A percentile compares a stretch with the other conserved stretches of the same genome.
Evolutionary conservation across 306 rosid species (phyloP).

Genomic region (Gleditsia sinensis): DNA sequence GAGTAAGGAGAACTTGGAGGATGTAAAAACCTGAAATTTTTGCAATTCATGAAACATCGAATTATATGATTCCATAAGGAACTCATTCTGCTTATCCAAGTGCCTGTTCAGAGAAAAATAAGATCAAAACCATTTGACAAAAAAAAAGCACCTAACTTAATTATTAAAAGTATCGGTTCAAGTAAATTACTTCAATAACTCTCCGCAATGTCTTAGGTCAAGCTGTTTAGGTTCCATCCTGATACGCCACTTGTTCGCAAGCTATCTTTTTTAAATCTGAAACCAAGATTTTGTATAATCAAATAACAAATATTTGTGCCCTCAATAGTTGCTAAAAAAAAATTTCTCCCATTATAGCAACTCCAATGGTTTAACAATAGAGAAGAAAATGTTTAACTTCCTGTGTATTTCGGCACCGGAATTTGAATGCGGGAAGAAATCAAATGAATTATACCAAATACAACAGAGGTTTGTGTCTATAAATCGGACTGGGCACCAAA

Average conservation of each 20-base stretch:
- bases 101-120: constrained; percentile 28
- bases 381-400: no score
- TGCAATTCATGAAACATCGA: constrained; percentile 32
- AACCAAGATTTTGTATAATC: neutral
- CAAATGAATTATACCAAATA: neutral
- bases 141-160: neutral
- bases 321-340: no score
- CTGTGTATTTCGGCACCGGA: no score
- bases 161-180: neutral
- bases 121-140: neutral
- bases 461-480: neutral
- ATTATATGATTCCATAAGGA: constrained; percentile 26
- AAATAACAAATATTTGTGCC: neutral
- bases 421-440: neutral
- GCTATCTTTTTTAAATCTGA: neutral
- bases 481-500: no score
- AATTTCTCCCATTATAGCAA: no score
- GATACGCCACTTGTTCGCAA: neutral
- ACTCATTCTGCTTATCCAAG: constrained; percentile 36
- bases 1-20: neutral
- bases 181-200: constrained; percentile 33
- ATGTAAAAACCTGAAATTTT: constrained; percentile 32
- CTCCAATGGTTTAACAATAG: no score
- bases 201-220: constrained; percentile 24
- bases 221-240: constrained; percentile 26